Evolutionary conservation across 331 rosid genomes (phyloP), one percentile per base, ranked within the genome.

Genomic region (Saraca asoca): DNA sequence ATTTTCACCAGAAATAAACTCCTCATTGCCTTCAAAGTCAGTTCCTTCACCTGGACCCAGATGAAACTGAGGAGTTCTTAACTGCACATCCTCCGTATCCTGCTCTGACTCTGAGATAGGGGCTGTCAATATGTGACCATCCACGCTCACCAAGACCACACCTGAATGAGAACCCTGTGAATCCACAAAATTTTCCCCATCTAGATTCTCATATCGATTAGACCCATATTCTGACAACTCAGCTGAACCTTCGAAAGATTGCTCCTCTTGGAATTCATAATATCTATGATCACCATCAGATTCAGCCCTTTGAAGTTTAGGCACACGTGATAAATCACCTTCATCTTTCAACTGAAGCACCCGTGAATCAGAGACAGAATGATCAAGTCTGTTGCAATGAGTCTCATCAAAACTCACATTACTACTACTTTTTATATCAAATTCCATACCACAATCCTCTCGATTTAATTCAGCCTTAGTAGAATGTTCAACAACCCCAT

Each of bases 111-210:
- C 86, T 12, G 85, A 78, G 77, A 93, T 90, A 46, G 99, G 95
- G 20, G 93, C 96, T 5, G 75, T 90, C 76, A 88, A 70, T 44
- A 79, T 79, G 70, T 76, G 90, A 69, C 95, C 98, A 75, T 93
- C 97, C 60, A 90, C 96, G 84, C 97, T 90, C 51, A 90, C 89
- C 87, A 85, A 72, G 44, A 94, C 84, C 76, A 90, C 83, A 82
- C 81, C 98, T 2, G 95, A 87, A 66, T 62, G 81, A 10, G 72
- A 56, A 79, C 79, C 80, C 48, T 79, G 86, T 0, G 95, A 79
- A 42, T 84, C 85, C 17, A 51, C 82, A 34, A 68, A 61, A 77
- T 61, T 76, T 6, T 79, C 89, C 34, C 78, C 78, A 63, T 85
- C 86, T 29, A 83, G 29, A 74, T 56, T 67, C 46, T 77, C 90